phyloP scores from a whole-genome alignment of 768 basidiomycete genomes.

The Mrakia frigida region DNA sequence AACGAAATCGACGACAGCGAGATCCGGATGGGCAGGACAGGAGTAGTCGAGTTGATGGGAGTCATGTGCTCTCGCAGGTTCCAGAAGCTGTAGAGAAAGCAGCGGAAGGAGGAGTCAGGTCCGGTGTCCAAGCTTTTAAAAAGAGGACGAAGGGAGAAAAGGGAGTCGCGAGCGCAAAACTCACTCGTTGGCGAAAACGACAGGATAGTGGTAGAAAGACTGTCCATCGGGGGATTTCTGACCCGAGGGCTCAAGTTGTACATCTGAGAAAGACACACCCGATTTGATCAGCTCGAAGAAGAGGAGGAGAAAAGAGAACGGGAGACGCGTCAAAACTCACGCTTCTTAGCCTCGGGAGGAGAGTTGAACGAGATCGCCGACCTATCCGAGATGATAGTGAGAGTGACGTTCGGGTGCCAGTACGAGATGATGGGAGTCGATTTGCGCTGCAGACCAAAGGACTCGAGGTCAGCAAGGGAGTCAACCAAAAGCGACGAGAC shows the following conservation, averaged over 20 bases:
- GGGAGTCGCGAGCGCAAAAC: too few species aligned
- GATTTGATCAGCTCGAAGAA: background rate
- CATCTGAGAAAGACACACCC: slow-evolving; percentile 52
- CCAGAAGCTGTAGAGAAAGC: slow-evolving; percentile 28
- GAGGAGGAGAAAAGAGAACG: background rate
- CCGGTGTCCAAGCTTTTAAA: too few species aligned
- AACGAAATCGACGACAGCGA: slow-evolving; percentile 75
- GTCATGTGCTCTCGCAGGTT: slow-evolving; percentile 63
- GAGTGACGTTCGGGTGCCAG: slow-evolving; percentile 82
- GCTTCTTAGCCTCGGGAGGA: slow-evolving; percentile 58
- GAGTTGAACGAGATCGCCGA: slow-evolving; percentile 52
- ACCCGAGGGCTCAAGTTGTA: slow-evolving; percentile 57
- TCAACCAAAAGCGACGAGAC: slow-evolving; percentile 28
- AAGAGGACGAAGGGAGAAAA: background rate
- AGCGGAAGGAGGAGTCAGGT: background rate
- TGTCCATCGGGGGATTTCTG: slow-evolving; percentile 25
- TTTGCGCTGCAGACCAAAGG: slow-evolving; percentile 34
- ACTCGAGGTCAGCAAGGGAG: background rate
- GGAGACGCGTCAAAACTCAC: slow-evolving; percentile 48
- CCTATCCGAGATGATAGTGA: slow-evolving; percentile 76
- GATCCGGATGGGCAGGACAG: slow-evolving; percentile 70
- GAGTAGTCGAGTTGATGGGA: slow-evolving; percentile 80
- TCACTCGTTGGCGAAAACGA: slow-evolving; percentile 78
- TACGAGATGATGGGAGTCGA: slow-evolving; percentile 67
- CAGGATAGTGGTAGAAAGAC: slow-evolving; percentile 64